Evolutionary conservation across 2,329 filamentous ascomycete genomes (phyloP).

Genomic region (Phialemoniopsis sp.): DNA sequence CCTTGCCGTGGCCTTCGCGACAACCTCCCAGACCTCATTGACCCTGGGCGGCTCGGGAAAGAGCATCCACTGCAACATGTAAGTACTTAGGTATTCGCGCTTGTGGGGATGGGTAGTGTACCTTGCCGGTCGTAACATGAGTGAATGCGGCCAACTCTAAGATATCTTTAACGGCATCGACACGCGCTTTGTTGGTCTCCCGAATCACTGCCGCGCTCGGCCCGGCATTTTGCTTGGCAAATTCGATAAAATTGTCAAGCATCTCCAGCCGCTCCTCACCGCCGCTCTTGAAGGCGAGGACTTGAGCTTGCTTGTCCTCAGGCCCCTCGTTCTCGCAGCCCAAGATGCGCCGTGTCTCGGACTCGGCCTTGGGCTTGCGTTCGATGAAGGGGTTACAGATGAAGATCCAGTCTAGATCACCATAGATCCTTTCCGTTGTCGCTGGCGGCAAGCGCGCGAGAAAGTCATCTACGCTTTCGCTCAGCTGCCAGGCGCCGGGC

Average conservation of each 20-base stretch:
- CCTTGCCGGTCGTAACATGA: constrained; percentile 64
- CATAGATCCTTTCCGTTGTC: constrained; percentile 42
- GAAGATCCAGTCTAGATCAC: constrained; percentile 64
- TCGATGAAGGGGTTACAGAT: constrained; percentile 59
- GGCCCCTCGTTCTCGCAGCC: constrained; percentile 47
- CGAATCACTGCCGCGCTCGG: constrained; percentile 30
- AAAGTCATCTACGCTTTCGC: constrained; percentile 40
- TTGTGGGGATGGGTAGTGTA: constrained; percentile 29
- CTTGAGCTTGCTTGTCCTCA: constrained; percentile 37
- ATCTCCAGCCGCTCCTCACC: constrained; percentile 47
- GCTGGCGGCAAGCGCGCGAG: constrained; percentile 64
- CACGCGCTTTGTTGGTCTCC: constrained; percentile 45
- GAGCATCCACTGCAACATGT: constrained; percentile 63
- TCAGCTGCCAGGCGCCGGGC: constrained; percentile 51
- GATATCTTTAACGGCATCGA: constrained; percentile 49
- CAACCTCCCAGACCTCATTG: constrained; percentile 58
- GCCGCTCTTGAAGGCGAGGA: constrained; percentile 43
- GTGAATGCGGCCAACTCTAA: constrained; percentile 55
- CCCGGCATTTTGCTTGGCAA: constrained; percentile 32
- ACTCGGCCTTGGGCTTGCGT: constrained; percentile 24
- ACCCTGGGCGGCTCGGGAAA: constrained; percentile 54
- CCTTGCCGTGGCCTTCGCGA: constrained; percentile 63
- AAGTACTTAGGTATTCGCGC: constrained; percentile 13
- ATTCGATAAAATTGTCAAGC: constrained; percentile 41
- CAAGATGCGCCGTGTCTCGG: constrained; percentile 28